These are phyloP conservation scores for Breviolum minutum DNA, from an alignment of 73 alveolate species.

Conservation along the genomic window DNA sequence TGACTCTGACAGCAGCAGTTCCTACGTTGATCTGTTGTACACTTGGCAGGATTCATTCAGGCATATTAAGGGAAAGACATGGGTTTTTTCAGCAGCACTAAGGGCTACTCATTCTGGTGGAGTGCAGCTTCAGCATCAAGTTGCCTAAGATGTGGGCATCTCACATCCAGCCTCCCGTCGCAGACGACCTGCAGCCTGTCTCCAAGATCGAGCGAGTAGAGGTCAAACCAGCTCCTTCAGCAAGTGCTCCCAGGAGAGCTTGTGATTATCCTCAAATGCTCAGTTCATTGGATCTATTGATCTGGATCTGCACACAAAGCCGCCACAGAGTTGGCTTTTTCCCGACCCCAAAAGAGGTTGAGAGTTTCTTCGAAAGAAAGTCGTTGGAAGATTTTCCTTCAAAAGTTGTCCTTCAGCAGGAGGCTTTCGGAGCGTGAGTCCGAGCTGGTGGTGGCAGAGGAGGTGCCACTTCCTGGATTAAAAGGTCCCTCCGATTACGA, in stretches of 20 bases:
- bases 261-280: neutral
- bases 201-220: neutral
- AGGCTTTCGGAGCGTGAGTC: constrained; percentile 49
- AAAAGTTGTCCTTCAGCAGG: constrained; percentile 2
- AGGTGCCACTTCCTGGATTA: neutral
- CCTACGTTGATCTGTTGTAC: neutral
- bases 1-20: neutral
- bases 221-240: neutral
- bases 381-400: neutral
- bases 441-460: constrained; percentile 59
- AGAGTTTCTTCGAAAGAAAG: neutral
- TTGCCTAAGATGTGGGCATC: constrained; percentile 57
- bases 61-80: neutral
- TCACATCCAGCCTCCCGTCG: neutral
- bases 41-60: no score
- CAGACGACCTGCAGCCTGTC: neutral
- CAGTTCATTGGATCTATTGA: neutral
- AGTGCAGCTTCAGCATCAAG: constrained; percentile 75
- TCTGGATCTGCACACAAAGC: neutral
- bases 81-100: neutral
- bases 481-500: neutral
- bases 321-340: neutral
- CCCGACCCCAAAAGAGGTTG: no score
- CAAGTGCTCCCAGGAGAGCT: neutral
- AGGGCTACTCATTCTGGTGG: constrained; percentile 83